Evolutionary conservation across 768 basidiomycete genomes (phyloP), one percentile per base, ranked within the genome.

Genomic region (Pleurotus giganteus): DNA sequence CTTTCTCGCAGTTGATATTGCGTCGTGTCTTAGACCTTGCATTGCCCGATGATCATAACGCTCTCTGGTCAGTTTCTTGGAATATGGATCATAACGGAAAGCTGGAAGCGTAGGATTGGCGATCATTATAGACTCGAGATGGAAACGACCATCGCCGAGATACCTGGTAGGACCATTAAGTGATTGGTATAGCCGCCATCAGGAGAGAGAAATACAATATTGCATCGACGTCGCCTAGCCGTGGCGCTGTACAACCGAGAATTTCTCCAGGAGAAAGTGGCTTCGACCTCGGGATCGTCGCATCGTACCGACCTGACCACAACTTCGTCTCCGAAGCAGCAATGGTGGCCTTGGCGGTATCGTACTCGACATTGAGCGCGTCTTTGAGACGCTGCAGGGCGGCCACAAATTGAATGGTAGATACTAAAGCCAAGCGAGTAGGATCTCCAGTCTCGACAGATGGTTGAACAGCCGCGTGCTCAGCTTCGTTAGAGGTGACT

Each of bases 121-220:
- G 56, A 99, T 97, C 97, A 99, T 99, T 67, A 98, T 94, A 12
- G 93, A 91, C 70, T 99, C 97, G 15, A 98, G 81, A 67, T 98
- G 97, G 75, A 99, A 99, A 8, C 97, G 88, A 19, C 97, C 97
- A 63, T 99, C 97, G 15, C 97, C 97, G 24, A 99, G 82, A 69
- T 98, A 99, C 63, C 94, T 97, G 56, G 23, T 4, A n/a, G 19
- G 45, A 53, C 17, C 32, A 56, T 39, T 58, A 36, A 57, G 46
- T 60, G 28, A 55, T 57, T 12, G 50, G 47, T 54, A 57, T 39
- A 36, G 41, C 24, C 44, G 17, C 29, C 24, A 50, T 19, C 28
- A 12, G 49, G 12, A 26, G 56, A 55, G 29, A n/a, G n/a, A 36
- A 49, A 50, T 72, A 96, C 94, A 99, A 75, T n/a, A 98, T 69